Evolutionary conservation across 495 filamentous ascomycete species (phyloP), one percentile per base, ranked within the genome.

Genomic region (Penicillium fimorum): DNA sequence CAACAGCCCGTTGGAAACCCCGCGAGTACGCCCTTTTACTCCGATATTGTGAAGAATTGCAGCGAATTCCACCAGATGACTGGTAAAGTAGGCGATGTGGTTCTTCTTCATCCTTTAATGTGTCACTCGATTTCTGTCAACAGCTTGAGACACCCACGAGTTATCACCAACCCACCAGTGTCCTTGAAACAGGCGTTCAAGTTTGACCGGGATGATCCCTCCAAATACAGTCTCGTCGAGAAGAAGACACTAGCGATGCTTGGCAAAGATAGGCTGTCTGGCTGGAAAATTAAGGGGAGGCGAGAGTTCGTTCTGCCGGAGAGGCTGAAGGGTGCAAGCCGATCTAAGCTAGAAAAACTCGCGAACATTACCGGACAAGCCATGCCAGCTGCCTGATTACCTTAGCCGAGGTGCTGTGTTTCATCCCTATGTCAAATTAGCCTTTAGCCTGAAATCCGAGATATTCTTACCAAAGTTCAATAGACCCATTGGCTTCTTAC

Each of bases 161-260:
- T 89, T 59, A 90, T 89, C 66, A 91, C 86, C 42, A 92, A 91
- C 64, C 86, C 87, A 17, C 83, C 84, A 0, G 84, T 89, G 1
- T 76, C 76, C 25, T 63, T 90, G 40, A 84, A 76, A 27, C 70
- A 83, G 66, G 85, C 86, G 12, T 88, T 89, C 65, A 66, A 75
- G 47, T 87, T 89, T 53, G 78, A 87, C 53, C 74, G 85, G n/a
- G 67, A 79, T 17, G 81, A 87, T 55, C 70, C 65, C 1, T 60
- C 49, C 22, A 57, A 84, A 1, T 90, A 86, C 59, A 87, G 82
- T 58, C 58, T 88, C n/a, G 86, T 90, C 0, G 87, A 90, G 70
- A 72, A 63, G 59, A 85, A 85, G 63, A 90, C 88, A 5, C 70
- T 91, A 58, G 70, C 61, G 20, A 78, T 78, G 11, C 68, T 90